These are phyloP conservation scores for Cyathus striatus DNA, from an alignment of 768 basidiomycete species.

Conservation along the genomic window DNA sequence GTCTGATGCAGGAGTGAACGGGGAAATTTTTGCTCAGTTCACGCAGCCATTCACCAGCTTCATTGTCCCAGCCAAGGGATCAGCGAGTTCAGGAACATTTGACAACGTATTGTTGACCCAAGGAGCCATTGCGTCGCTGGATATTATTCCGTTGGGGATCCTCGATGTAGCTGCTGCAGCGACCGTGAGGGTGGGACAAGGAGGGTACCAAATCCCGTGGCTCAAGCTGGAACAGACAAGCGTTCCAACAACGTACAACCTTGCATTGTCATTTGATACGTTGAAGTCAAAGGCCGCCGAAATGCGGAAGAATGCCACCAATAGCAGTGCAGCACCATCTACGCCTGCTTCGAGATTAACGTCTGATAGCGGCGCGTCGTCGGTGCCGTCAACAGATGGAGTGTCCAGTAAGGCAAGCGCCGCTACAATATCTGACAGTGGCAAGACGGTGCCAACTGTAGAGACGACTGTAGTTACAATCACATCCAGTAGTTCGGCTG, in stretches of 20 bases:
- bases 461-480: no score
- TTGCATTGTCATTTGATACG: conserved; percentile 16
- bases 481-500: no score
- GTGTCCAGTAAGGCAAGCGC: no score
- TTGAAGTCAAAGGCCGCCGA: conserved; percentile 12
- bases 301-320: conserved; percentile 3
- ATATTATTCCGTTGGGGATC: conserved; percentile 47
- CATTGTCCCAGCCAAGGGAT: conserved; percentile 49
- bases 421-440: not conserved
- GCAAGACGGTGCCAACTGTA: no score
- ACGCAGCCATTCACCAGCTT: conserved; percentile 49
- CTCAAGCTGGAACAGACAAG: conserved; percentile 48
- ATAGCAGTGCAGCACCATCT: no score
- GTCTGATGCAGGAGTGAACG: conserved; percentile 46
- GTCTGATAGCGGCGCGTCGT: not conserved
- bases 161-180: conserved; percentile 50
- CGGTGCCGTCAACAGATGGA: no score
- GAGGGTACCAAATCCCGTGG: conserved; percentile 65
- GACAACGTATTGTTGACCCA: conserved; percentile 52
- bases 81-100: conserved; percentile 58
- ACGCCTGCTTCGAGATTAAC: no score
- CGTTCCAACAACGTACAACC: conserved; percentile 47
- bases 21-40: conserved; percentile 54
- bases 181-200: conserved; percentile 42
- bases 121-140: conserved; percentile 52